Evolutionary conservation across 2,329 filamentous ascomycete species (phyloP).

Genomic region (Hortaea werneckii): DNA sequence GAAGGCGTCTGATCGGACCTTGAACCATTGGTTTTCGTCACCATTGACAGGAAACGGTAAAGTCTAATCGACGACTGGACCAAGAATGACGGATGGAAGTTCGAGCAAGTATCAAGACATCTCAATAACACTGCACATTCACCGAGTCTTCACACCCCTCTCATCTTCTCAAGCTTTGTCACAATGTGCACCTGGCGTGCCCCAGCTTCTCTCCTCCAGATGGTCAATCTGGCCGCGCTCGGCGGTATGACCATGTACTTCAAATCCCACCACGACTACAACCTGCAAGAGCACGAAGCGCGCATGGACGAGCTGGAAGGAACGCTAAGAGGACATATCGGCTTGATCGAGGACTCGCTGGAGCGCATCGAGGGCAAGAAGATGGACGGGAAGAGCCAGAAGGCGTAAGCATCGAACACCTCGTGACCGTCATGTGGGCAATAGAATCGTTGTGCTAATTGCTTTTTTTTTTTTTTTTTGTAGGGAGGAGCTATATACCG

Average conservation of each 20-base stretch:
- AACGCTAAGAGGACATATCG: constrained; percentile 38
- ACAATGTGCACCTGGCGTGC: constrained; percentile 8
- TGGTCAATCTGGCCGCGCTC: constrained; percentile 9
- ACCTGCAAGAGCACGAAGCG: constrained; percentile 39
- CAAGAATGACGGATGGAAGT: not conserved
- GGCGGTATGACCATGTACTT: constrained; percentile 12
- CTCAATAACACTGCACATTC: too few relatives aligned
- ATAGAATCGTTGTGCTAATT: too few relatives aligned
- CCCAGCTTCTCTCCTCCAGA: constrained; percentile 9
- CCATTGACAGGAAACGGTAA: not conserved
- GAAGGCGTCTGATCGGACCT: too few relatives aligned
- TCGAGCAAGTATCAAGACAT: not conserved
- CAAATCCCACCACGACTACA: constrained; percentile 30
- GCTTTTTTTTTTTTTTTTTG: too few relatives aligned
- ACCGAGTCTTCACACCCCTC: too few relatives aligned
- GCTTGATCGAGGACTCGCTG: constrained; percentile 37
- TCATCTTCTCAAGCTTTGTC: too few relatives aligned
- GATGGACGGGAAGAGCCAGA: constrained; percentile 26
- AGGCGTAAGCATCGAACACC: constrained; percentile 22
- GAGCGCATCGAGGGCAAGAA: constrained; percentile 36
- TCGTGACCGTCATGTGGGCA: not conserved
- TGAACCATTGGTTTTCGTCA: not conserved
- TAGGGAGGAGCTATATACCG: constrained; percentile 11
- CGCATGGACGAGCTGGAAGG: constrained; percentile 40
- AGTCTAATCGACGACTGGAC: not conserved